These are phyloP conservation scores for Escovopsis sp. DNA, from an alignment of 2,329 filamentous ascomycete species.

Conservation along the genomic window DNA sequence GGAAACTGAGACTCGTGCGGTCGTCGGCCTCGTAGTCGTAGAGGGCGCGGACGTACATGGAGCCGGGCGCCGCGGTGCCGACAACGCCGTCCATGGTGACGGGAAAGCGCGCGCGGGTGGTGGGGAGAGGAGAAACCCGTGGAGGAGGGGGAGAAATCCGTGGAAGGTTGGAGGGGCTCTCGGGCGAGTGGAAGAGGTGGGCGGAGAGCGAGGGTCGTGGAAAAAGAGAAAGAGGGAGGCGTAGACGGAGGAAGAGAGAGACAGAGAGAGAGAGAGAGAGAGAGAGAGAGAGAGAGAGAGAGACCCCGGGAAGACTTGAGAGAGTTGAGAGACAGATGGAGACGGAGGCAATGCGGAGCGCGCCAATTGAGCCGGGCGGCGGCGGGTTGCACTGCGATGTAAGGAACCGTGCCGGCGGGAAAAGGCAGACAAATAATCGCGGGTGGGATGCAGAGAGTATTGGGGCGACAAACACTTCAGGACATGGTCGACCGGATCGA, in stretches of 20 bases:
- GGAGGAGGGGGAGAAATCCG: slow-evolving; percentile 2
- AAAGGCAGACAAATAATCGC: neutral
- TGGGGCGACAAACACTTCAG: slow-evolving; percentile 19
- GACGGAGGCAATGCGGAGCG: neutral
- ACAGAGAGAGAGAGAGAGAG: slow-evolving; percentile 3
- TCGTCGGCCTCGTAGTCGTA: slow-evolving; percentile 99
- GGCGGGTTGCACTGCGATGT: slow-evolving; percentile 16
- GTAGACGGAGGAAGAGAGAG: neutral
- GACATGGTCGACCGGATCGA: slow-evolving; percentile 15
- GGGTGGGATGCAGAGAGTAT: slow-evolving; percentile 14
- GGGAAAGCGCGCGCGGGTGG: slow-evolving; percentile 1
- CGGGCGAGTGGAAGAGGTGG: slow-evolving; percentile 1
- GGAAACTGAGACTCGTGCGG: slow-evolving; percentile 90
- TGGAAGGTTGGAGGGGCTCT: slow-evolving; percentile 11
- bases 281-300: neutral
- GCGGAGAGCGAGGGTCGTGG: slow-evolving; percentile 7
- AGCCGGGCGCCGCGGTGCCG: slow-evolving; percentile 44
- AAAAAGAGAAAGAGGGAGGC: neutral
- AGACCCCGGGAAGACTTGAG: neutral
- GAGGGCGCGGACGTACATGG: slow-evolving; percentile 85
- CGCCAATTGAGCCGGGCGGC: slow-evolving; percentile 6
- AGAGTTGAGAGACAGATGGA: neutral
- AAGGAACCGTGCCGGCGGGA: slow-evolving; percentile 18
- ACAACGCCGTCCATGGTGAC: slow-evolving; percentile 45
- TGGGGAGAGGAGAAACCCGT: no score